Percentiles rank a stretch among this genome's conserved stretches.
phyloP scores from a whole-genome alignment of 2,329 filamentous ascomycete species.

The Daldinia eschscholtzii region DNA sequence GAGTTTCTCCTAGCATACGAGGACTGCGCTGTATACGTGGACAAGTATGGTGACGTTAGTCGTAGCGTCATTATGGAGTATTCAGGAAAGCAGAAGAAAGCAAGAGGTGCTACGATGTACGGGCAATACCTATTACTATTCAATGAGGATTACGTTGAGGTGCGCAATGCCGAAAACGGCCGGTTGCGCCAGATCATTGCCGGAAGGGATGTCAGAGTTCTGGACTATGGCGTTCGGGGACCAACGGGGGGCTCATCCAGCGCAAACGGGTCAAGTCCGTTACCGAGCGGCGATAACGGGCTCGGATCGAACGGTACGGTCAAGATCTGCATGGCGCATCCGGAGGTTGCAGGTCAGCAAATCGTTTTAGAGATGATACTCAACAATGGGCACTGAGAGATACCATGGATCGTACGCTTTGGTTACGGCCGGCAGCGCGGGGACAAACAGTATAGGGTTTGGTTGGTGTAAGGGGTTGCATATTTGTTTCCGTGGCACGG shows the following conservation, averaged over 20 bases:
- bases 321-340: slow-evolving; percentile 96
- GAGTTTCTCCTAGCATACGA: slow-evolving; percentile 96
- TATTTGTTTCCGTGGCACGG: slow-evolving; percentile 24
- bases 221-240: slow-evolving; percentile 84
- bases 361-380: slow-evolving; percentile 92
- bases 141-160: slow-evolving; percentile 96
- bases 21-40: slow-evolving; percentile 96
- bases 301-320: slow-evolving; percentile 77
- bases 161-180: slow-evolving; percentile 96
- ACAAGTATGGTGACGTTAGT: slow-evolving; percentile 96
- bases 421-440: slow-evolving; percentile 9
- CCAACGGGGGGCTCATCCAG: slow-evolving; percentile 64
- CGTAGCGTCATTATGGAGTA: slow-evolving; percentile 98
- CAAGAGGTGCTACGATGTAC: slow-evolving; percentile 87
- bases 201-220: slow-evolving; percentile 86
- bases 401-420: slow-evolving; percentile 21
- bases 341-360: slow-evolving; percentile 84
- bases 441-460: slow-evolving; percentile 5
- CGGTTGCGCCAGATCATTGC: slow-evolving; percentile 93
- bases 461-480: slow-evolving; percentile 17
- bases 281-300: slow-evolving; percentile 54
- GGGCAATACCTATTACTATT: slow-evolving; percentile 93
- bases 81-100: slow-evolving; percentile 85
- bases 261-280: slow-evolving; percentile 49
- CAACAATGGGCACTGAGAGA: slow-evolving; percentile 81